Base-by-base conservation (phyloP, 1,284 basidiomycete species). In the Trichosporon ovoides region DNA sequence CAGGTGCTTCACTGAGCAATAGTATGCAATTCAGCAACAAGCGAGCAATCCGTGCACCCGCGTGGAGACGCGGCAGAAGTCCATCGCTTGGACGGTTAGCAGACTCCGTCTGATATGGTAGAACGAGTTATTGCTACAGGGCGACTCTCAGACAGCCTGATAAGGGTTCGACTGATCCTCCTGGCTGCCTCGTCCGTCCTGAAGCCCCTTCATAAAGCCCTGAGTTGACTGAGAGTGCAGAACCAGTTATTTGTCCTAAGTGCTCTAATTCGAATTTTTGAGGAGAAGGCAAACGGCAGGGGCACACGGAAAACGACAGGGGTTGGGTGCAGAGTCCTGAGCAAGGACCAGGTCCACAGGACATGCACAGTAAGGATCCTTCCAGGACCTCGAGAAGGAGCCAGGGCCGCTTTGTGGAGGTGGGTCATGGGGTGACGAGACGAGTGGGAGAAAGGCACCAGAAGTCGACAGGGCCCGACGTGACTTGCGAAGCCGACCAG, bases 391-490 rank as follows among this genome's bases (percentile, higher is more conserved):
- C 22, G 11, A 43, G 38, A 22, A 43, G 13, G 22, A 43, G 14
- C 16, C 24, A 48, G 43, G 7, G 22, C n/a, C 16, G 43, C 43
- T 11, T 7, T 31, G 43, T 48, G 43, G 22, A 48, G 43, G 24
- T 48, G 43, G 43, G 43, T 48, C 43, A 31, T 31, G 43, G 16
- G 24, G 43, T 48, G 43, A 48, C 24, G 43, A 48, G 43, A 28
- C 24, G 22, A 48, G 43, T 48, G 43, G 43, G 43, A 48, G 43
- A 31, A 22, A 48, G 43, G 43, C 43, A 48, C 43, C 43, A 48
- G 43, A 48, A 48, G 22, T 48, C 43, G 43, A 48, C 28, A 11
- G 22, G 22, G 43, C 43, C 28, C 28, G 11, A 28, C 28, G 43
- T 48, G 43, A 22, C 18, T 12, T 22, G 20, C 40, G 22, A 24